These are phyloP conservation scores for Cutaneotrichosporon cutaneum DNA, from an alignment of 1,284 basidiomycete genomes.

Conservation along the genomic window DNA sequence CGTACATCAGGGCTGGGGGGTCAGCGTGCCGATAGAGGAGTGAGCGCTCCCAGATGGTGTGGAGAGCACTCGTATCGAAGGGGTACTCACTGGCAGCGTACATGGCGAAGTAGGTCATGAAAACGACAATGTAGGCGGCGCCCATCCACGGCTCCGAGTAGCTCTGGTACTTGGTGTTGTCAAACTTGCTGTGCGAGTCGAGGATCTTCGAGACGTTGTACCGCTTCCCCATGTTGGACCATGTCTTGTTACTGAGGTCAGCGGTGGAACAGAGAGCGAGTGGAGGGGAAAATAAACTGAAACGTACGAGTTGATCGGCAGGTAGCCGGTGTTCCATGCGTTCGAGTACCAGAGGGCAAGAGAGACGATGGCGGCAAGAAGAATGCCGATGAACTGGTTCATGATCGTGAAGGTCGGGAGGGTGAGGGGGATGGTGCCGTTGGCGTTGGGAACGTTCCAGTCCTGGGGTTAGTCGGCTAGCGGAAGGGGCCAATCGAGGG, in stretches of 20 bases:
- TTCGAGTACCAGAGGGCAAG: conserved; percentile 22
- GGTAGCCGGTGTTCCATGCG: conserved; percentile 17
- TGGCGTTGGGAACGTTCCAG: conserved; percentile 28
- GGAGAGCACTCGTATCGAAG: no score
- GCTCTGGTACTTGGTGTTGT: conserved; percentile 28
- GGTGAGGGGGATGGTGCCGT: conserved; percentile 11
- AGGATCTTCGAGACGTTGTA: conserved; percentile 47
- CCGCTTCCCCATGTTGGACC: conserved; percentile 52
- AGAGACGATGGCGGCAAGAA: conserved; percentile 31
- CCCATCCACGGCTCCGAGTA: conserved; percentile 35
- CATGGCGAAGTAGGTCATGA: conserved; percentile 35
- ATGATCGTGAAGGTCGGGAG: conserved; percentile 31
- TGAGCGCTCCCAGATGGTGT: no score
- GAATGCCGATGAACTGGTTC: conserved; percentile 36
- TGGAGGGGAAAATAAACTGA: no score
- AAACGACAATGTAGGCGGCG: conserved; percentile 30
- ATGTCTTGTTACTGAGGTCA: conserved; percentile 35
- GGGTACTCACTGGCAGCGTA: conserved; percentile 21
- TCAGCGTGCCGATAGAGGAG: neutral
- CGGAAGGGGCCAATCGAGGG: no score
- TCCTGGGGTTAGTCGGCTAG: no score
- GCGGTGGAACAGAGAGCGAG: no score
- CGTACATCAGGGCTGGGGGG: conserved; percentile 4
- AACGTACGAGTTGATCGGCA: conserved; percentile 24
- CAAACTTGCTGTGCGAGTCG: conserved; percentile 21